Evolutionary conservation across 2,329 filamentous ascomycete genomes (phyloP), one percentile per base, ranked within the genome.

Genomic region (Botrytis elliptica): DNA sequence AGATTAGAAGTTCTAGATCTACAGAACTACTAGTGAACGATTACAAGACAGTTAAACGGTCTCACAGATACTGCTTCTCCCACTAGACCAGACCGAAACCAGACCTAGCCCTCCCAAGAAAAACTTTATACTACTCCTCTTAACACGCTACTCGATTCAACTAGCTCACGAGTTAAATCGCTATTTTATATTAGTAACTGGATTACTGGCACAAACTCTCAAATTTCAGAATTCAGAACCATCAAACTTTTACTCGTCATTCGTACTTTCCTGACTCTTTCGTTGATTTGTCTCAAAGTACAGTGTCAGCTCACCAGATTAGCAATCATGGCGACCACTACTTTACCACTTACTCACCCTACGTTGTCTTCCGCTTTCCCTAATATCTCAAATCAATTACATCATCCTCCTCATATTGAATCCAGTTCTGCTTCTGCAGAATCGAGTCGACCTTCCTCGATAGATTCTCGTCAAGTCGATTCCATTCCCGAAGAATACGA

Each of bases 401-500:
- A 65, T 29, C 74, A 73, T 70, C 70, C 73, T 52, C 22, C 25
- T 49, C 25, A 33, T 10, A 25, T 52, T 20, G 70, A 68, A 59
- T 59, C 44, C 46, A 70, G 73, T 36, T 65, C 63, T 20, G 40
- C 73, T n/a, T 76, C 74, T 49, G 64, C 73, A 46, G 71, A 68
- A 49, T 74, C 75, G 36, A 78, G 74, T 70, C 73, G 72, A 38
- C 73, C 74, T 38, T 78, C 77, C 1, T 79, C 79, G 2, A 77
- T 78, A 25, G 78, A 81, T 60, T 76, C 75, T 12, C 75, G 75
- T 76, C 83, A 86, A 70, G 84, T 85, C 77, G 87, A 88, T 75
- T 85, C 87, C 72, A 89, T 90, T 75, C 84, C 85, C 70, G 88
- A 90, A 82, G 88, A 88, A 65, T 81, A 82, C 81, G 87, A 87